These are phyloP conservation scores for Sporothrix pallida DNA, from an alignment of 2,329 filamentous ascomycete genomes.

Conservation along the genomic window DNA sequence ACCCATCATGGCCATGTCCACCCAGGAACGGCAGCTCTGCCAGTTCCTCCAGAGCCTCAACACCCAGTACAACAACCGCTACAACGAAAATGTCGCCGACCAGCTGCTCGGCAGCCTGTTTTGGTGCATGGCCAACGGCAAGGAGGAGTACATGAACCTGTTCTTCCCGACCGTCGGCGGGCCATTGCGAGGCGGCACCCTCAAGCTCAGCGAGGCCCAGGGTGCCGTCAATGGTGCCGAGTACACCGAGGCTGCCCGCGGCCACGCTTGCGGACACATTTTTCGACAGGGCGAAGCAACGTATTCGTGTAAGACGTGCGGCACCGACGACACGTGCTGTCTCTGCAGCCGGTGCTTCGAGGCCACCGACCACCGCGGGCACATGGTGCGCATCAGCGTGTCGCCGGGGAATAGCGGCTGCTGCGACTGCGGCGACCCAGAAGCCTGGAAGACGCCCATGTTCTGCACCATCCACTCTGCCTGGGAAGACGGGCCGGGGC, in stretches of 20 bases:
- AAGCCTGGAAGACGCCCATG: slow-evolving; percentile 88
- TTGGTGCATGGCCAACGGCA: slow-evolving; percentile 79
- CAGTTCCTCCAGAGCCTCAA: slow-evolving; percentile 81
- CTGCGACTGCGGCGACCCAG: slow-evolving; percentile 94
- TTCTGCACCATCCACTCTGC: slow-evolving; percentile 93
- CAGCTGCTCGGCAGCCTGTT: slow-evolving; percentile 83
- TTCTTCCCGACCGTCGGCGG: slow-evolving; percentile 79
- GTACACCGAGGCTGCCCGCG: slow-evolving; percentile 88
- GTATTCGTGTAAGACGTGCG: slow-evolving; percentile 93
- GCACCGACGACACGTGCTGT: slow-evolving; percentile 92
- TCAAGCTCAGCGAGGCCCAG: slow-evolving; percentile 86
- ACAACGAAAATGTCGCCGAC: slow-evolving; percentile 70
- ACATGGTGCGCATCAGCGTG: slow-evolving; percentile 80
- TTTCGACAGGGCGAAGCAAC: slow-evolving; percentile 94
- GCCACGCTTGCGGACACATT: slow-evolving; percentile 95
- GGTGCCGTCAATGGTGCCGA: slow-evolving; percentile 93
- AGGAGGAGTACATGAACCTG: slow-evolving; percentile 73
- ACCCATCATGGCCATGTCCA: slow-evolving; percentile 53
- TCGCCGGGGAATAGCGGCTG: slow-evolving; percentile 49
- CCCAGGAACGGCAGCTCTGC: slow-evolving; percentile 81
- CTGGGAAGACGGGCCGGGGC: slow-evolving; percentile 40
- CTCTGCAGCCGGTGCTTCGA: slow-evolving; percentile 95
- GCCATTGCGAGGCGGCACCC: slow-evolving; percentile 61
- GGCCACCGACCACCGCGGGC: slow-evolving; percentile 89
- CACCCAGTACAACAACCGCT: slow-evolving; percentile 73